Percentiles rank a stretch among this genome's conserved stretches.
phyloP scores from a whole-genome alignment of 257 asterid genomes.

The Lantana camara region DNA sequence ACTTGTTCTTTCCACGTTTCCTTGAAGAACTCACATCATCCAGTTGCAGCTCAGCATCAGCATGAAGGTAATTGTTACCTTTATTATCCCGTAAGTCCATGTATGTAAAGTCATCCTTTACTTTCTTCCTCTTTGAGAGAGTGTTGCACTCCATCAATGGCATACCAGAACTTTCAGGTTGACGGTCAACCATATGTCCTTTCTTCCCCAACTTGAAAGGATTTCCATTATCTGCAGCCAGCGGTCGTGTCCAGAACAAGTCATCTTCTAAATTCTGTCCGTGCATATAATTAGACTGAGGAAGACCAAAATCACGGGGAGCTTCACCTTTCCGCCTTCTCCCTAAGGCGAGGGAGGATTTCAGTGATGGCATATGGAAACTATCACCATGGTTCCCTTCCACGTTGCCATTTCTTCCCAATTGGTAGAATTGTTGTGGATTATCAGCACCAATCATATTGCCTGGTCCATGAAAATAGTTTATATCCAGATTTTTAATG shows the following conservation, averaged over 20 bases:
- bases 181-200: constrained; percentile 57
- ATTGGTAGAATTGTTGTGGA: constrained; percentile 49
- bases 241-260: constrained; percentile 51
- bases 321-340: constrained; percentile 58
- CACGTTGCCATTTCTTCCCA: constrained; percentile 62
- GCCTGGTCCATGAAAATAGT: constrained; percentile 52
- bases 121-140: constrained; percentile 68
- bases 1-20: constrained; percentile 70
- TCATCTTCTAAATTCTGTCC: constrained; percentile 57
- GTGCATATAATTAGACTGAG: constrained; percentile 53
- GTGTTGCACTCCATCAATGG: constrained; percentile 72
- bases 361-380: constrained; percentile 48
- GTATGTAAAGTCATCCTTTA: constrained; percentile 53
- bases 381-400: constrained; percentile 55
- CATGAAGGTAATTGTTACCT: constrained; percentile 43
- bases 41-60: constrained; percentile 50
- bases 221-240: constrained; percentile 52
- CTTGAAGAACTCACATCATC: constrained; percentile 50
- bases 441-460: constrained; percentile 42
- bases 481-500: constrained; percentile 42
- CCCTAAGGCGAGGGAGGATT: constrained; percentile 38
- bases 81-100: constrained; percentile 48
- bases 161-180: constrained; percentile 56
- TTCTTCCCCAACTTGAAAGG: constrained; percentile 67
- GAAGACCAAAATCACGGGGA: constrained; percentile 46